phyloP scores from a whole-genome alignment of 306 rosid species.

The Cajanus cajan region DNA sequence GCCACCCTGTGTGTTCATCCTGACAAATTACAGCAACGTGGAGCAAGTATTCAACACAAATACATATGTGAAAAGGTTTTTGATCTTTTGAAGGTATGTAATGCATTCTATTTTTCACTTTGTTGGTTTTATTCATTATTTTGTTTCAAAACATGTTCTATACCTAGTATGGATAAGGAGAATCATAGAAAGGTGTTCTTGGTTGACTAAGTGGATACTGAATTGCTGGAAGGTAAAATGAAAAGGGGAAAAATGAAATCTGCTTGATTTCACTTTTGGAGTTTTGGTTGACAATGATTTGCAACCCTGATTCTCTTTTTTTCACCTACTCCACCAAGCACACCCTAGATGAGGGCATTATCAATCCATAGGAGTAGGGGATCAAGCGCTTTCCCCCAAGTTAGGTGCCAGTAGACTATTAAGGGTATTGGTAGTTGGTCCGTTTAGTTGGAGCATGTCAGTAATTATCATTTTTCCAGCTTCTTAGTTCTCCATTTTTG shows the following conservation, averaged over 20 bases:
- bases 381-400: background rate
- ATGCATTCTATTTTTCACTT: constrained; percentile 8
- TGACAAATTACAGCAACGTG: constrained; percentile 91
- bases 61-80: constrained; percentile 92
- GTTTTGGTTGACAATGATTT: background rate
- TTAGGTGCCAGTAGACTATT: background rate
- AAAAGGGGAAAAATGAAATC: background rate
- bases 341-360: background rate
- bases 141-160: background rate
- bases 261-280: background rate
- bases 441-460: background rate
- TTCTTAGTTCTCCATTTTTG: background rate
- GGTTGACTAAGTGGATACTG: background rate
- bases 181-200: background rate
- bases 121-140: background rate
- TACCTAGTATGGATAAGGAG: background rate
- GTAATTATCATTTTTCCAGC: background rate
- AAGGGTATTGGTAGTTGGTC: background rate
- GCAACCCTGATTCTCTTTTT: background rate
- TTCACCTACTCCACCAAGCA: background rate
- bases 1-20: constrained; percentile 97
- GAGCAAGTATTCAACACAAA: constrained; percentile 89
- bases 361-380: background rate
- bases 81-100: constrained; percentile 88
- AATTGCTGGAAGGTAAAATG: background rate